Evolutionary conservation across 345 rosid species (phyloP).

Genomic region (Acer yangbiense): DNA sequence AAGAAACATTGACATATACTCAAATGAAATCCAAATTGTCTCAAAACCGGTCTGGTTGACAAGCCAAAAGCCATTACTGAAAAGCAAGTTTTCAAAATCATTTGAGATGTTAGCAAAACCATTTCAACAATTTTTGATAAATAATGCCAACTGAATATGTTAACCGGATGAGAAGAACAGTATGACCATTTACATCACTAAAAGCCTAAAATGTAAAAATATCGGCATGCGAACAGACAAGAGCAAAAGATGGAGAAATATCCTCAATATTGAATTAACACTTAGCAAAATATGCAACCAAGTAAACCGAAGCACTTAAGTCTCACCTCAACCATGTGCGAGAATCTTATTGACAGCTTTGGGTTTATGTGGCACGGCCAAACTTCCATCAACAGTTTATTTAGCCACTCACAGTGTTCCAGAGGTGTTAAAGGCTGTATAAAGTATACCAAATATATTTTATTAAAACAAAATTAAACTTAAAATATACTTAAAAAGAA

Average conservation of each 20-base stretch:
- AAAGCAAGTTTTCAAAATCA: too few species aligned
- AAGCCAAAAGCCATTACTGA: conserved; percentile 1
- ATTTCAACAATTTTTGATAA: neutral
- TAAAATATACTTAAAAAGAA: conserved; percentile 15
- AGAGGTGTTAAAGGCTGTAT: conserved; percentile 77
- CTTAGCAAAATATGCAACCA: neutral
- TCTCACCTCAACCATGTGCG: conserved; percentile 81
- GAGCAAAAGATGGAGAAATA: neutral
- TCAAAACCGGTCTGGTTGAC: neutral
- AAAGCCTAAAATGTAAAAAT: neutral
- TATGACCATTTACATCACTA: conserved; percentile 1
- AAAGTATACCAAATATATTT: conserved; percentile 16
- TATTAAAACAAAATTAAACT: neutral
- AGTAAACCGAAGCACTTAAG: conserved; percentile 13
- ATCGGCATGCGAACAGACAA: neutral
- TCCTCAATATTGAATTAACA: neutral
- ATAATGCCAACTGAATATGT: neutral
- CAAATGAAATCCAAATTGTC: neutral
- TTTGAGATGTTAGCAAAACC: neutral
- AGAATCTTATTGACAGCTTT: conserved; percentile 68
- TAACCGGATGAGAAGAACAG: neutral
- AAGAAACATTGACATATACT: conserved; percentile 6
- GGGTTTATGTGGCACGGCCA: conserved; percentile 75
- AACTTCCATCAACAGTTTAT: conserved; percentile 78
- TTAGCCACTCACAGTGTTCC: conserved; percentile 97